Conservation (phyloP, 2,329 filamentous ascomycete genomes). For the Oidium heveae region DNA sequence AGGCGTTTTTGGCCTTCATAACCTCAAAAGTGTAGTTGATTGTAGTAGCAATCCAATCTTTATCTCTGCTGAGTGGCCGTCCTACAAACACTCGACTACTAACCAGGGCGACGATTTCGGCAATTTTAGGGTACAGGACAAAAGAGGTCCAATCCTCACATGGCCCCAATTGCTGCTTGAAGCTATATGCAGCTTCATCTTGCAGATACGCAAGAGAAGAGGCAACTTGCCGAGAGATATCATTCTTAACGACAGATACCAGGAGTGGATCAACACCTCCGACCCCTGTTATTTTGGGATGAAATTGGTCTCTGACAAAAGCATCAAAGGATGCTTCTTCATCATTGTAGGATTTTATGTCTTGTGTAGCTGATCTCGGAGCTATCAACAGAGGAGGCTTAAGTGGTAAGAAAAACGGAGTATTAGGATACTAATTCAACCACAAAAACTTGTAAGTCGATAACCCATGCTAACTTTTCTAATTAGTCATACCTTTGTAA, state of each 20-base stretch:
- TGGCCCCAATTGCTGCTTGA: background rate
- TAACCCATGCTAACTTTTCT: too few relatives aligned
- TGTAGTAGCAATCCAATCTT: background rate
- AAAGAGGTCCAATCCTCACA: conserved; percentile 1
- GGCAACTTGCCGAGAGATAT: background rate
- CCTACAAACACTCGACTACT: conserved; percentile 2
- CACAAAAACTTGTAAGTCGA: too few relatives aligned
- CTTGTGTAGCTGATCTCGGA: background rate
- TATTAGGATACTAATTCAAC: background rate
- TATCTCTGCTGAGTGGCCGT: background rate
- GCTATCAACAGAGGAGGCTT: background rate
- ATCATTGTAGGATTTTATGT: background rate
- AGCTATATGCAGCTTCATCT: background rate
- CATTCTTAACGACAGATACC: background rate
- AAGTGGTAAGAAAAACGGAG: background rate
- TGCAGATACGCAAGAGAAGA: background rate
- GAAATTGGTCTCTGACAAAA: background rate
- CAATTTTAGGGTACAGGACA: background rate
- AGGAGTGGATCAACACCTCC: background rate
- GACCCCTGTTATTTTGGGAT: background rate
- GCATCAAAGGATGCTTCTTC: background rate
- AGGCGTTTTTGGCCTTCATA: background rate
- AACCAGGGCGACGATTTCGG: background rate
- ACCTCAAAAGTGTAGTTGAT: background rate
- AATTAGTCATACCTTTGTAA: background rate